Conservation (phyloP, 2,329 filamentous ascomycete genomes). For the Pseudogymnoascus sp. region DNA sequence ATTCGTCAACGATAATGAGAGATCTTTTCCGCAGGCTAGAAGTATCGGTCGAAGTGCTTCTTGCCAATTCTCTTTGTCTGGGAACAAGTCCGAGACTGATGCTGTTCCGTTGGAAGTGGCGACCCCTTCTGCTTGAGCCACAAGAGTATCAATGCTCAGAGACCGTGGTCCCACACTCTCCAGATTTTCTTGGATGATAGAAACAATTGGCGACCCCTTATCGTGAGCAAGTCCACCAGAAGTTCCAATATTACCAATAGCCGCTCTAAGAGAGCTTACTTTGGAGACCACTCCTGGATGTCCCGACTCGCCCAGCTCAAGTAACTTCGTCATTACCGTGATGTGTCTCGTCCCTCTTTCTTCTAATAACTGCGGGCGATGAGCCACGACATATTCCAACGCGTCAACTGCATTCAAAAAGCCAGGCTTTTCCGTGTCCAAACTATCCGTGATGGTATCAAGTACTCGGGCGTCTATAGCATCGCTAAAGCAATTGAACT, state of each 20-base stretch:
- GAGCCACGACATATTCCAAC: constrained; percentile 44
- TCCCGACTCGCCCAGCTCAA: constrained; percentile 48
- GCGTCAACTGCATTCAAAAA: constrained; percentile 36
- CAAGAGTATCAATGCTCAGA: constrained; percentile 48
- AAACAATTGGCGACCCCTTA: constrained; percentile 38
- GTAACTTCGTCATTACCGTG: constrained; percentile 45
- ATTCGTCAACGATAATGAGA: constrained; percentile 68
- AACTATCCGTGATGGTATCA: constrained; percentile 27
- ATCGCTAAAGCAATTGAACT: constrained; percentile 25
- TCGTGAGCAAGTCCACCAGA: constrained; percentile 9
- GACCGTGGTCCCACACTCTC: constrained; percentile 44
- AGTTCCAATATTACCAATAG: constrained; percentile 36
- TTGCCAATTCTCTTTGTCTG: constrained; percentile 60
- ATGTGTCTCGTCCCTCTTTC: constrained; percentile 43
- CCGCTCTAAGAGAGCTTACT: constrained; percentile 34
- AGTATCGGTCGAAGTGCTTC: constrained; percentile 53
- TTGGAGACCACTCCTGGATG: constrained; percentile 30
- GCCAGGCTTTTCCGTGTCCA: constrained; percentile 19
- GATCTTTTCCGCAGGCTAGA: constrained; percentile 41
- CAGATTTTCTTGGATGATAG: constrained; percentile 51
- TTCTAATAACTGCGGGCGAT: constrained; percentile 40
- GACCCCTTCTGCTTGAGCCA: constrained; percentile 42
- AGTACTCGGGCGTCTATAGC: constrained; percentile 30
- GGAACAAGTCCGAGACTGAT: constrained; percentile 47
- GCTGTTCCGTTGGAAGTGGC: constrained; percentile 32